These are phyloP conservation scores for Ampelomyces quisqualis DNA, from an alignment of 2,329 filamentous ascomycete genomes.

Conservation along the genomic window DNA sequence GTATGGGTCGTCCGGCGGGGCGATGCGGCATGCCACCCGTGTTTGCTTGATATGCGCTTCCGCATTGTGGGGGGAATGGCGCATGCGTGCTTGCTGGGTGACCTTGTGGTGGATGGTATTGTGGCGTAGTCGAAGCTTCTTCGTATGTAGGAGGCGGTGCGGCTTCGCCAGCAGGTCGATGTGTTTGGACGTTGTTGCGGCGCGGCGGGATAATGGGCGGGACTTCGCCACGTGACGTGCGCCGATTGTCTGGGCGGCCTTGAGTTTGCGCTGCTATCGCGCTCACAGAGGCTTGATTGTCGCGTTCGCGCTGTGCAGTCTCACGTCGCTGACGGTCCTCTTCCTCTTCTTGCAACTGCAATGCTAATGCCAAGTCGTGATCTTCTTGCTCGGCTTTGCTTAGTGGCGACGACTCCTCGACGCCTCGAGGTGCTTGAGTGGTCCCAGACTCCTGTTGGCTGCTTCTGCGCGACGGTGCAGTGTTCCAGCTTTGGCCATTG, in stretches of 20 bases:
- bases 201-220: conserved; percentile 51
- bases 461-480: conserved; percentile 49
- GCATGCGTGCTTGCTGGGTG: conserved; percentile 47
- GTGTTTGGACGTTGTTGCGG: conserved; percentile 38
- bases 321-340: conserved; percentile 69
- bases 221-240: conserved; percentile 35
- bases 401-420: conserved; percentile 29
- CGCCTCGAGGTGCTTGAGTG: conserved; percentile 11
- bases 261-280: conserved; percentile 58
- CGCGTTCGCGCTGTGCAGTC: conserved; percentile 63
- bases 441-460: conserved; percentile 26
- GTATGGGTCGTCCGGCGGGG: conserved; percentile 16
- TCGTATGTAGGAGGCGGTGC: conserved; percentile 66
- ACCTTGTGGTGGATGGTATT: conserved; percentile 54
- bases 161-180: conserved; percentile 49
- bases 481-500: conserved; percentile 57
- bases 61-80: conserved; percentile 26
- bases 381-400: conserved; percentile 74
- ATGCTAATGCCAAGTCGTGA: conserved; percentile 77
- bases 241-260: conserved; percentile 26
- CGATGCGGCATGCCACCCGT: conserved; percentile 14
- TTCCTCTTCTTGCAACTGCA: conserved; percentile 94
- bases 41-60: conserved; percentile 29
- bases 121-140: conserved; percentile 59
- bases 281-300: conserved; percentile 68